These are phyloP conservation scores for Conoideocrella luteorostrata DNA, from an alignment of 2,329 filamentous ascomycete species.

Conservation along the genomic window DNA sequence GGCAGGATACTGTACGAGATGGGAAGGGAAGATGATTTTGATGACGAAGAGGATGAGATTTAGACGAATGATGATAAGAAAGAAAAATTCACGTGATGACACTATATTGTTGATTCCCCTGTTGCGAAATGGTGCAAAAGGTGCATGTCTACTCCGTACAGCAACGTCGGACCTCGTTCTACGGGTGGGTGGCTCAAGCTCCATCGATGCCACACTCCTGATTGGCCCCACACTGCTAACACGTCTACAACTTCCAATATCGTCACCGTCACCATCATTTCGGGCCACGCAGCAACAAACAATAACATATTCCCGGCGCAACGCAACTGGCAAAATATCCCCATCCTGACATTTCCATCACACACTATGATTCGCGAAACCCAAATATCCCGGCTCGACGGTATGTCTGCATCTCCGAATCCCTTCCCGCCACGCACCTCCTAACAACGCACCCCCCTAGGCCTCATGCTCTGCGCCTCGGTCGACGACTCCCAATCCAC, in stretches of 20 bases:
- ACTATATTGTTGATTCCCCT: too few relatives aligned
- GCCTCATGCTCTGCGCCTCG: constrained; percentile 89
- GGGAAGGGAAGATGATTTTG: constrained; percentile 93
- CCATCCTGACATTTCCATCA: background rate
- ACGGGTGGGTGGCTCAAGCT: background rate
- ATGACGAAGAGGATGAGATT: constrained; percentile 92
- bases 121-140: too few relatives aligned
- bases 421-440: background rate
- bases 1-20: constrained; percentile 95
- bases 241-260: constrained; percentile 5
- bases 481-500: constrained; percentile 62
- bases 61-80: too few relatives aligned
- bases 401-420: constrained; percentile 36
- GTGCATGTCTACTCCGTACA: too few relatives aligned
- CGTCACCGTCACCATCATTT: too few relatives aligned
- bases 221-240: constrained; percentile 13
- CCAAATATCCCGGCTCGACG: constrained; percentile 89
- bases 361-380: constrained; percentile 77
- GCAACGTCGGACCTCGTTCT: background rate
- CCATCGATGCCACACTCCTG: constrained; percentile 8
- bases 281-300: too few relatives aligned
- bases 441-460: constrained; percentile 36
- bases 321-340: background rate
- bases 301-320: background rate
- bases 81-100: too few relatives aligned